phyloP scores from a whole-genome alignment of 192 early-diverging fungal species.

The Diversispora epigaea region DNA sequence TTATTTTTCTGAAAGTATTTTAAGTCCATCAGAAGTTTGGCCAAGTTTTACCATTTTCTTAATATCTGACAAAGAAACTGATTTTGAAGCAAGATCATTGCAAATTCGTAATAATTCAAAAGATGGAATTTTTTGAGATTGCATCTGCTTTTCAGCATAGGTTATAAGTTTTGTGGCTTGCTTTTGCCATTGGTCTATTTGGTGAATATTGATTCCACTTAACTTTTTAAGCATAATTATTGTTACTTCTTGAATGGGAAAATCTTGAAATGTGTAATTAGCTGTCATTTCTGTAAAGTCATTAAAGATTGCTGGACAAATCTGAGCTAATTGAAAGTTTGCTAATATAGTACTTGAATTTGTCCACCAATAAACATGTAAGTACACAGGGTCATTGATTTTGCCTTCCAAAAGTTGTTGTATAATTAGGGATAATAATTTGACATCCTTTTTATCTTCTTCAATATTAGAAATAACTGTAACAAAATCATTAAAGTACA shows the following conservation, averaged over 20 bases:
- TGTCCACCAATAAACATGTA: constrained; percentile 31
- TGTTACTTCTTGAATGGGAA: neutral
- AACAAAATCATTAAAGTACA: constrained; percentile 32
- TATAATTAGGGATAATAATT: neutral
- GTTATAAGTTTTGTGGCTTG: constrained; percentile 13
- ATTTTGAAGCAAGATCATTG: constrained; percentile 16
- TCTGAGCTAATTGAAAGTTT: constrained; percentile 8
- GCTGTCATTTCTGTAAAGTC: neutral
- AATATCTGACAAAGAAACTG: constrained; percentile 5
- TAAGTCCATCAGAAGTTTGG: neutral
- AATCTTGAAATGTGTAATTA: neutral
- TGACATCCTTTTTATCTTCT: neutral
- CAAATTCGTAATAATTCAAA: constrained; percentile 8
- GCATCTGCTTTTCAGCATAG: neutral
- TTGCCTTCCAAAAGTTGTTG: constrained; percentile 1
- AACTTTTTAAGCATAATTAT: neutral
- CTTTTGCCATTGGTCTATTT: constrained; percentile 3
- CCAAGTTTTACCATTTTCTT: constrained; percentile 1
- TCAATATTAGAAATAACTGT: neutral
- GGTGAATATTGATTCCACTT: neutral
- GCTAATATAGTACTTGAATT: constrained; percentile 6
- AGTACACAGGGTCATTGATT: constrained; percentile 10
- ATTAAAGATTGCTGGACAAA: neutral
- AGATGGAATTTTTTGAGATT: too few relatives aligned
- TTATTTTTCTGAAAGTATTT: constrained; percentile 10